phyloP scores from a whole-genome alignment of 176 grass and related monocot species.

The Pontederia paniculata region DNA sequence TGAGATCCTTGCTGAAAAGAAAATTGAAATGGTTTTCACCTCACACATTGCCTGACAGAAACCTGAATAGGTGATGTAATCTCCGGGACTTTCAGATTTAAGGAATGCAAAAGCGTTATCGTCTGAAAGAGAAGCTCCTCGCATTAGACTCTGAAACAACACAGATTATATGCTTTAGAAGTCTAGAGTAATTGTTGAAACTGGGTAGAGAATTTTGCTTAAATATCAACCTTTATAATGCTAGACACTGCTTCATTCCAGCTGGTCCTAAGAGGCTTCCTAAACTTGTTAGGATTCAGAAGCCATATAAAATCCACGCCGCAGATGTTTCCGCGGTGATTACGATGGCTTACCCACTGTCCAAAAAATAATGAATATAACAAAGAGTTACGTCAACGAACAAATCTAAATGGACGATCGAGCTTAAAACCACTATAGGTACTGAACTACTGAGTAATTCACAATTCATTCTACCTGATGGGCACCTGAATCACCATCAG shows the following conservation, averaged over 20 bases:
- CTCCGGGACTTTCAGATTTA: conserved; percentile 51
- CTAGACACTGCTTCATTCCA: conserved; percentile 88
- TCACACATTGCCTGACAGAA: conserved; percentile 75
- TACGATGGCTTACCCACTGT: conserved; percentile 92
- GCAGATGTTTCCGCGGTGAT: conserved; percentile 84
- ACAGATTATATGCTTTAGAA: neutral
- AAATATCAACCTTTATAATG: conserved; percentile 71
- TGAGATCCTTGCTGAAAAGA: no score
- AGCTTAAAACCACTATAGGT: neutral
- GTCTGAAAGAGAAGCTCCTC: conserved; percentile 51
- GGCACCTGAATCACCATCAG: conserved; percentile 72
- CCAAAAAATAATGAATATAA: neutral
- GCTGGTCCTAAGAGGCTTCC: conserved; percentile 77
- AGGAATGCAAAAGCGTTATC: conserved; percentile 77
- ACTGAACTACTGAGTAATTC: no score
- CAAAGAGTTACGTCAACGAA: conserved; percentile 13
- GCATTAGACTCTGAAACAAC: conserved; percentile 57
- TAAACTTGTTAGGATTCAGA: conserved; percentile 59
- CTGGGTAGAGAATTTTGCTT: neutral
- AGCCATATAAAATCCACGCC: conserved; percentile 98
- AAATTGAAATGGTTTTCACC: conserved; percentile 25
- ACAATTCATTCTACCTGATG: conserved; percentile 41
- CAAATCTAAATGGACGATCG: conserved; percentile 7
- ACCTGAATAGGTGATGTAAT: conserved; percentile 63
- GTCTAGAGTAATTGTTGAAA: neutral